Evolutionary conservation across 2,329 filamentous ascomycete species (phyloP).

Genomic region (Sclerotinia nivalis): DNA sequence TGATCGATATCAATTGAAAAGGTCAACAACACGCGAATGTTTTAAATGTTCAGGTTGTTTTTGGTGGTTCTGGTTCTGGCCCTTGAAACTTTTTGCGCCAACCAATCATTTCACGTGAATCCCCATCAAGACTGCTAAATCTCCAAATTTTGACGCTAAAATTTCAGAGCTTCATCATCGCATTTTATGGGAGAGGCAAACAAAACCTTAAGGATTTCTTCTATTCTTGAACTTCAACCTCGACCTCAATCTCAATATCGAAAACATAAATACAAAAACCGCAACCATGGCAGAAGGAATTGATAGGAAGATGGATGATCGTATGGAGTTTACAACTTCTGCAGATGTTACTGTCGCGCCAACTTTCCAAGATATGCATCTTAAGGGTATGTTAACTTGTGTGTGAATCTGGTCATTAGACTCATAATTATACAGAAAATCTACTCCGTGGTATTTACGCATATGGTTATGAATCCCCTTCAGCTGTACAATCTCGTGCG

Average conservation of each 20-base stretch:
- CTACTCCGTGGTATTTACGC: conserved; percentile 96
- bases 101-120: conserved; percentile 32
- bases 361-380: conserved; percentile 88
- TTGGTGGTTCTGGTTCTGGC: conserved; percentile 16
- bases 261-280: conserved; percentile 24
- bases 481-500: conserved; percentile 93
- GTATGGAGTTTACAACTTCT: conserved; percentile 97
- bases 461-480: conserved; percentile 97
- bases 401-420: not conserved
- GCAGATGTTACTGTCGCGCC: conserved; percentile 96
- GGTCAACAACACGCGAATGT: not conserved
- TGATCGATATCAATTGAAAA: conserved; percentile 6
- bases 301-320: conserved; percentile 90
- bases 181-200: conserved; percentile 2
- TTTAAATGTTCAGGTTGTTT: not conserved
- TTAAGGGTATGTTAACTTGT: conserved; percentile 64
- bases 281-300: conserved; percentile 79
- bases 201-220: conserved; percentile 2
- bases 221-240: conserved; percentile 11
- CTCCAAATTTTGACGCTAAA: conserved; percentile 28
- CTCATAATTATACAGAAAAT: conserved; percentile 62
- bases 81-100: conserved; percentile 27
- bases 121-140: conserved; percentile 23
- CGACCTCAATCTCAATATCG: not conserved
- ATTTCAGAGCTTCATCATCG: conserved; percentile 23